Evolutionary conservation across 1,284 basidiomycete species (phyloP).

Genomic region (Macrocybe sp.): DNA sequence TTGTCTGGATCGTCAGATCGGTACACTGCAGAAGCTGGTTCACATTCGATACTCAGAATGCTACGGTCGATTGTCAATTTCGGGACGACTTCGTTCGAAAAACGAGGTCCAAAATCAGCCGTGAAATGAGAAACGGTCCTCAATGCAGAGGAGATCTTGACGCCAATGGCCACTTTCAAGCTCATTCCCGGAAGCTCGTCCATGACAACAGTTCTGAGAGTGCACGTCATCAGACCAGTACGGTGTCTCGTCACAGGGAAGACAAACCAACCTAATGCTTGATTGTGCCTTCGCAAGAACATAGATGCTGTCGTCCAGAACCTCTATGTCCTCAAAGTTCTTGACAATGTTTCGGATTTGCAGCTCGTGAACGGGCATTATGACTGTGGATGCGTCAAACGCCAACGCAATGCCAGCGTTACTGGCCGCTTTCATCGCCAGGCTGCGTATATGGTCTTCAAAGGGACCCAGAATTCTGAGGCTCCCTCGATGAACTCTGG

Average conservation of each 20-base stretch:
- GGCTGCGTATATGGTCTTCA: slow-evolving; percentile 24
- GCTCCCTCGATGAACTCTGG: slow-evolving; percentile 28
- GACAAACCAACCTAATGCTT: slow-evolving; percentile 41
- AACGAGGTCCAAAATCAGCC: slow-evolving; percentile 47
- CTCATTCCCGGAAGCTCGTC: slow-evolving; percentile 36
- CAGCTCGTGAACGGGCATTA: slow-evolving; percentile 48
- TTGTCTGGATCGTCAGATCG: slow-evolving; percentile 33
- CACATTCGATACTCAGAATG: slow-evolving; percentile 37
- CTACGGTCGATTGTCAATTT: slow-evolving; percentile 35
- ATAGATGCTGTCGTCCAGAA: slow-evolving; percentile 32
- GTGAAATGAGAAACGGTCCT: slow-evolving; percentile 52
- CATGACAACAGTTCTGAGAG: slow-evolving; percentile 36
- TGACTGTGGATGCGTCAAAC: slow-evolving; percentile 21
- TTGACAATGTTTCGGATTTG: slow-evolving; percentile 37
- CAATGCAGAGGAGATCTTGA: slow-evolving; percentile 48
- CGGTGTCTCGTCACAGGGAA: neutral
- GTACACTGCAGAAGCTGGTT: slow-evolving; percentile 41
- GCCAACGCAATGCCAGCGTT: slow-evolving; percentile 21
- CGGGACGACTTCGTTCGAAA: slow-evolving; percentile 41
- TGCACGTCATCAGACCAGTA: neutral
- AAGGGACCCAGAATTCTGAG: slow-evolving; percentile 38
- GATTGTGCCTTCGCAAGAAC: slow-evolving; percentile 40
- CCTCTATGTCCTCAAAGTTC: slow-evolving; percentile 34
- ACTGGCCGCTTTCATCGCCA: slow-evolving; percentile 27
- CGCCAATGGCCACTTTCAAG: slow-evolving; percentile 44